phyloP scores from a whole-genome alignment of 2,329 filamentous ascomycete species.

The Aspergillus floridensis region DNA sequence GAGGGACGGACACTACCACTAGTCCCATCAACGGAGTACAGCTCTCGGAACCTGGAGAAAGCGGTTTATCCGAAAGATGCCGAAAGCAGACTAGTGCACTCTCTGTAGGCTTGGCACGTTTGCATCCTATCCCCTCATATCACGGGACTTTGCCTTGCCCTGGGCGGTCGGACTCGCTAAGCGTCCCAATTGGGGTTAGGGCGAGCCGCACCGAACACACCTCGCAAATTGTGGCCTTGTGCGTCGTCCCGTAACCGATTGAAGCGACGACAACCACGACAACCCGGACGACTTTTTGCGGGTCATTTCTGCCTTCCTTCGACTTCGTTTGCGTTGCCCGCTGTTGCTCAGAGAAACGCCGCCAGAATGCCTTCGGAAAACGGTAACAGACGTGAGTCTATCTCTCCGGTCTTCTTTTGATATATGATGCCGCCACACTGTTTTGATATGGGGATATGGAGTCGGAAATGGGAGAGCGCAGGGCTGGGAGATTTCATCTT shows the following conservation, averaged over 20 bases:
- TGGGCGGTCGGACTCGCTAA: slow-evolving; percentile 34
- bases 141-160: slow-evolving; percentile 38
- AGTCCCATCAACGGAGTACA: neutral
- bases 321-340: slow-evolving; percentile 42
- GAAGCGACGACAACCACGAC: slow-evolving; percentile 45
- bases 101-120: neutral
- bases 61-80: slow-evolving; percentile 5
- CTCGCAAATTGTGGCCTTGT: slow-evolving; percentile 39
- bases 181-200: slow-evolving; percentile 36
- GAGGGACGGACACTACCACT: neutral
- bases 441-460: slow-evolving; percentile 12
- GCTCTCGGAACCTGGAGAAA: slow-evolving; percentile 16
- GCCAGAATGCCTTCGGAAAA: slow-evolving; percentile 84
- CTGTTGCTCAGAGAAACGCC: slow-evolving; percentile 45
- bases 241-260: slow-evolving; percentile 32
- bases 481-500: neutral
- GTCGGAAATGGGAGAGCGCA: slow-evolving; percentile 3
- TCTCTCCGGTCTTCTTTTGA: slow-evolving; percentile 15
- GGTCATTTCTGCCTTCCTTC: slow-evolving; percentile 42
- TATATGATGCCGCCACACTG: slow-evolving; percentile 16
- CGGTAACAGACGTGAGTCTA: slow-evolving; percentile 80
- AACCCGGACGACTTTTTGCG: slow-evolving; percentile 42
- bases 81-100: slow-evolving; percentile 18
- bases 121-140: slow-evolving; percentile 14
- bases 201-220: slow-evolving; percentile 35